Evolutionary conservation across 2,329 filamentous ascomycete genomes (phyloP).

Genomic region (Epichloe festucae): DNA sequence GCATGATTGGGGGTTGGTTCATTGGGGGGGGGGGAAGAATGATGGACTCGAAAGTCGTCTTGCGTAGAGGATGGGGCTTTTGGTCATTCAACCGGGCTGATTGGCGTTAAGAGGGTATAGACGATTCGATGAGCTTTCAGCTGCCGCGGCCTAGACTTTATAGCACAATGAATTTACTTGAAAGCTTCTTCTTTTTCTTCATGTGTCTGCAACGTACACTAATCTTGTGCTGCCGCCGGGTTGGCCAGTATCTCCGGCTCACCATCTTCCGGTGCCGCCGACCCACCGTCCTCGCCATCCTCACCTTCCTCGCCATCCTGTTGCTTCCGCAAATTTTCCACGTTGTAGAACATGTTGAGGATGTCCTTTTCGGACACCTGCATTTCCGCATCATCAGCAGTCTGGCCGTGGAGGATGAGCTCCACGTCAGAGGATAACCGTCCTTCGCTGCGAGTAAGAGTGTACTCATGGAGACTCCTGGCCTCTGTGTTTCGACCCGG

Average conservation of each 20-base stretch:
- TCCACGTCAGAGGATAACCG: constrained; percentile 19
- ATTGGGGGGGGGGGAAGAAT: neutral
- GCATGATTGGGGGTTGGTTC: constrained; percentile 4
- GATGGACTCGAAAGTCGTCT: constrained; percentile 5
- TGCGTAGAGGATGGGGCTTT: constrained; percentile 7
- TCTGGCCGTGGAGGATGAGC: constrained; percentile 9
- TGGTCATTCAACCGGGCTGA: constrained; percentile 21
- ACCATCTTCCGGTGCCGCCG: neutral
- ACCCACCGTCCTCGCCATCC: constrained; percentile 2
- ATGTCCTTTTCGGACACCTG: constrained; percentile 25
- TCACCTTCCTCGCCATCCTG: constrained; percentile 12
- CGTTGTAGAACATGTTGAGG: constrained; percentile 30
- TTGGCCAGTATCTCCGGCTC: neutral
- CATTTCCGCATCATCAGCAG: constrained; percentile 20
- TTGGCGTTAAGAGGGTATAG: constrained; percentile 27
- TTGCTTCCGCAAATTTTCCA: constrained; percentile 35
- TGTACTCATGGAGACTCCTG: constrained; percentile 19
- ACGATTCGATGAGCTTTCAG: constrained; percentile 24
- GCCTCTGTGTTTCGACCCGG: constrained; percentile 14
- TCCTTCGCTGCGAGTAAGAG: constrained; percentile 18
- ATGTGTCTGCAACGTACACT: neutral
- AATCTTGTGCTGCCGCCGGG: neutral
- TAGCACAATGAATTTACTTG: constrained; percentile 8
- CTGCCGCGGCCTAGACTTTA: constrained; percentile 12
- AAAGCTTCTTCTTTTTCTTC: neutral